These are phyloP conservation scores for Sporisorium iseilematis-ciliati DNA, from an alignment of 1,284 basidiomycete genomes.

Conservation along the genomic window DNA sequence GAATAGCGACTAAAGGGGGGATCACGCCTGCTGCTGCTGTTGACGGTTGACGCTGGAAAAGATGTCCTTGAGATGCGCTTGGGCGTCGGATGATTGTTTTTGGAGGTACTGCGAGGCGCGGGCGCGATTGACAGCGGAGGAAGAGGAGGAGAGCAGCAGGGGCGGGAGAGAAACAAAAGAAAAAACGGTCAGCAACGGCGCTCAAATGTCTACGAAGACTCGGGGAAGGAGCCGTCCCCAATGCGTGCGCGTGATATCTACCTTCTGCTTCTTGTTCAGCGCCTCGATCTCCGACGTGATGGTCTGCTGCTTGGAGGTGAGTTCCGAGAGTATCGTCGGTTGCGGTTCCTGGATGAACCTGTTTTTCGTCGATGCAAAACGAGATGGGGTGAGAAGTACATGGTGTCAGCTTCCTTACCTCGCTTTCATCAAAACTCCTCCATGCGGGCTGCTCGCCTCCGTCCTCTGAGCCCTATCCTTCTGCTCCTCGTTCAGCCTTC, in stretches of 20 bases:
- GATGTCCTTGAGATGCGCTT: conserved; percentile 53
- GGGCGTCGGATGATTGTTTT: conserved; percentile 48
- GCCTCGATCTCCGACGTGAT: conserved; percentile 30
- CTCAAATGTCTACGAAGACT: neutral
- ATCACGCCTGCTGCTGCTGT: conserved; percentile 16
- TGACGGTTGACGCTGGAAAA: conserved; percentile 46
- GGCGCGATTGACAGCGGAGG: too few species aligned
- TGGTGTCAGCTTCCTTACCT: too few species aligned
- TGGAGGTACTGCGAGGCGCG: conserved; percentile 51
- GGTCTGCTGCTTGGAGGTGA: conserved; percentile 24
- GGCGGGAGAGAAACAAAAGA: neutral
- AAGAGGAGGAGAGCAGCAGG: neutral
- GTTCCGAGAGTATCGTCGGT: conserved; percentile 20
- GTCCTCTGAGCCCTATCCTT: too few species aligned
- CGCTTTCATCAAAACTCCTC: too few species aligned
- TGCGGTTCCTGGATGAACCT: conserved; percentile 48
- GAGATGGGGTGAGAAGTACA: too few species aligned
- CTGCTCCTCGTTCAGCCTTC: too few species aligned
- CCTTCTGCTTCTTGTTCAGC: conserved; percentile 33
- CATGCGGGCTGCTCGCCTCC: too few species aligned
- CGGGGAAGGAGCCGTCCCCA: too few species aligned
- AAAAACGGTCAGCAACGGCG: neutral
- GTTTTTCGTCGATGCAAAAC: too few species aligned
- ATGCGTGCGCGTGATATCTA: neutral
- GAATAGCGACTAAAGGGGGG: neutral